Conservation (phyloP, 2,329 filamentous ascomycete species). For the Lachnellula occidentalis region DNA sequence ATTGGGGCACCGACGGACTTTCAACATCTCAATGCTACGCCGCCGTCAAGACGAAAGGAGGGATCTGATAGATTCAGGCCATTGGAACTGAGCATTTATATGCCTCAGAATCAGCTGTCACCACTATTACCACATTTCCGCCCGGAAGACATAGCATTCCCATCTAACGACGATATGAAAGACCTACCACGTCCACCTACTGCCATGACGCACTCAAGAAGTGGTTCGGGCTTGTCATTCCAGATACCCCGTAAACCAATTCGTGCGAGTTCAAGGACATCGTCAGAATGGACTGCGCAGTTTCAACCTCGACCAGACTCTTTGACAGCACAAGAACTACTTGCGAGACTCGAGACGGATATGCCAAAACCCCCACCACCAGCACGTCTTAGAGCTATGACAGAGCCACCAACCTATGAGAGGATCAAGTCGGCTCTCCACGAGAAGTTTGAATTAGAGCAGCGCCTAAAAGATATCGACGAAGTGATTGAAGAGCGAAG, state of each 20-base stretch:
- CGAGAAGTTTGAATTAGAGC: slow-evolving; percentile 49
- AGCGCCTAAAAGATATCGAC: slow-evolving; percentile 54
- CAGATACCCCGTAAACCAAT: slow-evolving; percentile 28
- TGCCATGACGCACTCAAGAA: slow-evolving; percentile 23
- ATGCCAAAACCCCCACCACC: slow-evolving; percentile 21
- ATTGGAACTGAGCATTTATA: slow-evolving; percentile 51
- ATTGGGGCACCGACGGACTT: slow-evolving; percentile 58
- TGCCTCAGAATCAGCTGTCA: slow-evolving; percentile 44
- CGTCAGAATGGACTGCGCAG: slow-evolving; percentile 21
- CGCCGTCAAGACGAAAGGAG: slow-evolving; percentile 12
- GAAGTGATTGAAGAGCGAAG: slow-evolving; percentile 52
- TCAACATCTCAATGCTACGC: slow-evolving; percentile 46
- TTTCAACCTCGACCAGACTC: slow-evolving; percentile 20
- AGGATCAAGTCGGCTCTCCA: slow-evolving; percentile 29
- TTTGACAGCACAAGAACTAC: slow-evolving; percentile 22
- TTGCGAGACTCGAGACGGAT: slow-evolving; percentile 21
- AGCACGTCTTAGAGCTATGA: slow-evolving; percentile 26
- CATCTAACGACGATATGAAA: slow-evolving; percentile 3
- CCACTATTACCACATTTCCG: slow-evolving; percentile 50
- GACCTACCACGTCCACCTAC: slow-evolving; percentile 16
- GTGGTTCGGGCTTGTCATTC: slow-evolving; percentile 26
- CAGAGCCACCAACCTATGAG: slow-evolving; percentile 27
- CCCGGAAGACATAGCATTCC: slow-evolving; percentile 16
- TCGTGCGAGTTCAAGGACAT: slow-evolving; percentile 22
- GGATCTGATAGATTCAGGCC: slow-evolving; percentile 46